Evolutionary conservation across 805 yeast genomes (phyloP).

Genomic region (Candida jianshihensis): DNA sequence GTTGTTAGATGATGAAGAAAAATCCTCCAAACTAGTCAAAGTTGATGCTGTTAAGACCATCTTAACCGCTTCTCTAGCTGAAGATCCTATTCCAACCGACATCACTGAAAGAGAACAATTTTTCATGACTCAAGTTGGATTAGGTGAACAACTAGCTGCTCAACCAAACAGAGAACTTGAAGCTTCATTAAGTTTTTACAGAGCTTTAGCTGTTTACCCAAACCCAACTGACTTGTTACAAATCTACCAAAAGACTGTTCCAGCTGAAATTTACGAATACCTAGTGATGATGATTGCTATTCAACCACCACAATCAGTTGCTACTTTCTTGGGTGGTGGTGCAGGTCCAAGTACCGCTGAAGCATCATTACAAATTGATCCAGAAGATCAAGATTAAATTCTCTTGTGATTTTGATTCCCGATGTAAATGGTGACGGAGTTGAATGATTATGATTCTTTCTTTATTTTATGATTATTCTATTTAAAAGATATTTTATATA

Average conservation of each 20-base stretch:
- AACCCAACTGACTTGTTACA: conserved; percentile 88
- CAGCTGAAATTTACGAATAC: conserved; percentile 73
- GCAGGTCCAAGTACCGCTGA: conserved; percentile 2
- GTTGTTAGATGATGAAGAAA: conserved; percentile 44
- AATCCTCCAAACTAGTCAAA: conserved; percentile 52
- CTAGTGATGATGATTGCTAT: conserved; percentile 86
- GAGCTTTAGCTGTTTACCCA: conserved; percentile 89
- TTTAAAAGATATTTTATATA: not conserved
- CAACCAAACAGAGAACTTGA: conserved; percentile 63
- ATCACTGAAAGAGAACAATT: conserved; percentile 63
- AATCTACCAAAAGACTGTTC: conserved; percentile 84
- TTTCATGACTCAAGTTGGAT: conserved; percentile 77
- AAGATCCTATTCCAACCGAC: conserved; percentile 71
- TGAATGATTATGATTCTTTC: not conserved
- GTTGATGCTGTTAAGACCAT: conserved; percentile 54
- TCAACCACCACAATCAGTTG: conserved; percentile 78
- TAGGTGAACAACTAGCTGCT: conserved; percentile 76
- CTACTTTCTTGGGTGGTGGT: conserved; percentile 42
- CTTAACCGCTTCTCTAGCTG: conserved; percentile 55
- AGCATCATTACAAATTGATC: conserved; percentile 8
- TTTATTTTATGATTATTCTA: no score
- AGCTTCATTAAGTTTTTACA: conserved; percentile 87
- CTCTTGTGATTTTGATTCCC: no score
- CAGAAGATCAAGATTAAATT: conserved; percentile 20
- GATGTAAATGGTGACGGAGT: no score